phyloP scores from a whole-genome alignment of 164 flowering plant species.

The Umbilicus rupestris region DNA sequence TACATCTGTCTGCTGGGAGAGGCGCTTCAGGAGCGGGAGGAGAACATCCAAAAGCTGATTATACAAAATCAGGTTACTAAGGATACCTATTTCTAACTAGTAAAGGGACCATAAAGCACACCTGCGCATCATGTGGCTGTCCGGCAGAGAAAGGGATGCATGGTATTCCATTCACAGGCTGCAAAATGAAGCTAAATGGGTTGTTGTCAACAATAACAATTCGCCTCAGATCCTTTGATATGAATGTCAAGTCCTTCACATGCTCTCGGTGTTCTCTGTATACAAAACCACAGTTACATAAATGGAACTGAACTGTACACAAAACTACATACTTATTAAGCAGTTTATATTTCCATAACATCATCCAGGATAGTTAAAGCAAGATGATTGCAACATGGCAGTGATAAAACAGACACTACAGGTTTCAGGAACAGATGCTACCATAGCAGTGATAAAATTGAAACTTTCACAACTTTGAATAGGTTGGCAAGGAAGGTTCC shows the following conservation, averaged over 20 bases:
- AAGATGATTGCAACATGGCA: no score
- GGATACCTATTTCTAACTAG: background rate
- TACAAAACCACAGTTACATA: no score
- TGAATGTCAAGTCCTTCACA: constrained; percentile 78
- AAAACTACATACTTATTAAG: no score
- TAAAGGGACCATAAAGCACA: constrained; percentile 12
- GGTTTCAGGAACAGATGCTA: no score
- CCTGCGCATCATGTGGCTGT: constrained; percentile 85
- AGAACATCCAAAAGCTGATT: constrained; percentile 76
- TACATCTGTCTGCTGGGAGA: constrained; percentile 68
- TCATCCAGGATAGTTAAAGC: no score
- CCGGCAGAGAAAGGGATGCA: constrained; percentile 87
- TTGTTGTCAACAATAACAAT: constrained; percentile 87
- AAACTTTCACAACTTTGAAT: no score
- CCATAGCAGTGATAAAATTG: no score
- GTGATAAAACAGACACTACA: no score
- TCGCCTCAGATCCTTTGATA: constrained; percentile 63
- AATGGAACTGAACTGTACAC: background rate
- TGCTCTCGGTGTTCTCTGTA: constrained; percentile 81
- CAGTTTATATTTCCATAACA: no score
- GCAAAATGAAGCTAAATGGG: constrained; percentile 91
- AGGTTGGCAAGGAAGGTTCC: no score
- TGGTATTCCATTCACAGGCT: constrained; percentile 93
- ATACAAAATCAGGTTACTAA: background rate
- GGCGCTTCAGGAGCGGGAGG: constrained; percentile 79